Conservation (phyloP, 1,284 basidiomycete species). For the Heterobasidion annosum region DNA sequence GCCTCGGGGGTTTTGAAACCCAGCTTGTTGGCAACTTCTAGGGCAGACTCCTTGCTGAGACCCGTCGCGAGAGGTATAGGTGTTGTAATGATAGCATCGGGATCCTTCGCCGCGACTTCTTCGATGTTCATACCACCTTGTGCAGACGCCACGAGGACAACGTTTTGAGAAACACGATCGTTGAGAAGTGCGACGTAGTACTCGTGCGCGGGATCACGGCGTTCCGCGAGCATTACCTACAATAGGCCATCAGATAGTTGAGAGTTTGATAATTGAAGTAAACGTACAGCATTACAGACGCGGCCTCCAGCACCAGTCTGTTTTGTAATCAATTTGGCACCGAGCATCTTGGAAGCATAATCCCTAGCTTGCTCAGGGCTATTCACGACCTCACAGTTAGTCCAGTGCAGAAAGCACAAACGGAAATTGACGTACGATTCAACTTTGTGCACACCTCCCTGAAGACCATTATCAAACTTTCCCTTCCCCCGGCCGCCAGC, state of each 20-base stretch:
- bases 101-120: slow-evolving; percentile 98
- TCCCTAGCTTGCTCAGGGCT: slow-evolving; percentile 89
- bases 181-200: slow-evolving; percentile 98
- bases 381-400: neutral
- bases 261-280: neutral
- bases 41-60: slow-evolving; percentile 65
- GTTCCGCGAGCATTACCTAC: slow-evolving; percentile 96
- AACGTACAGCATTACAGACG: slow-evolving; percentile 85
- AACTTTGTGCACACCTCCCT: slow-evolving; percentile 96
- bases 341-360: slow-evolving; percentile 89
- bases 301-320: slow-evolving; percentile 94
- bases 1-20: slow-evolving; percentile 76
- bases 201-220: slow-evolving; percentile 89
- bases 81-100: slow-evolving; percentile 92
- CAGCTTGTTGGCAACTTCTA: slow-evolving; percentile 81
- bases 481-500: slow-evolving; percentile 99
- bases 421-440: slow-evolving; percentile 53
- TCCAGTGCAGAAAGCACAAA: slow-evolving; percentile 1
- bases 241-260: slow-evolving; percentile 3
- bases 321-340: slow-evolving; percentile 95
- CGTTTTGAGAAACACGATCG: slow-evolving; percentile 84
- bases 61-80: slow-evolving; percentile 88
- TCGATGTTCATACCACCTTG: slow-evolving; percentile 99
- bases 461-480: slow-evolving; percentile 91
- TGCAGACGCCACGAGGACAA: slow-evolving; percentile 89